Conservation (phyloP, 371 early-diverging fungal species). For the Rhizopus microsporus region DNA sequence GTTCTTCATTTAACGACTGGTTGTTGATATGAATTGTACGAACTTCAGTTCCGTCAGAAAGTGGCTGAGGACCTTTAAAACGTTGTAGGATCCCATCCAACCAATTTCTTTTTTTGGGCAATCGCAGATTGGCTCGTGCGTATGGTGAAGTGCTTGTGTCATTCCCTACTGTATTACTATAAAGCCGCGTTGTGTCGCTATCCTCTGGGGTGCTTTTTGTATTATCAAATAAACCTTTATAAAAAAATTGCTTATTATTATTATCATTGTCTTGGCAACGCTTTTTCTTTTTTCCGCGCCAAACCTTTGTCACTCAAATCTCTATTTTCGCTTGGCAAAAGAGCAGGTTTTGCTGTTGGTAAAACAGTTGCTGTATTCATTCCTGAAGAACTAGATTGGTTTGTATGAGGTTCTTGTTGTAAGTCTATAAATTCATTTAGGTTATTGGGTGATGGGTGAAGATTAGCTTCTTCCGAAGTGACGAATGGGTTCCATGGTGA, state of each 20-base stretch:
- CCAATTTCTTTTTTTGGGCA: slow-evolving; percentile 14
- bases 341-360: background rate
- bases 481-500: slow-evolving; percentile 25
- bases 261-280: background rate
- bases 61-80: slow-evolving; percentile 15
- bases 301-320: slow-evolving; percentile 8
- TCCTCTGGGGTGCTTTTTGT: slow-evolving; percentile 12
- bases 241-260: background rate
- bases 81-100: slow-evolving; percentile 15
- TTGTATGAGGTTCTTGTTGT: slow-evolving; percentile 17
- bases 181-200: slow-evolving; percentile 1
- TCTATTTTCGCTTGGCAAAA: slow-evolving; percentile 2
- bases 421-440: slow-evolving; percentile 26
- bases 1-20: slow-evolving; percentile 64
- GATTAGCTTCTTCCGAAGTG: slow-evolving; percentile 7
- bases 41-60: slow-evolving; percentile 45
- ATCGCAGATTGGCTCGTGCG: slow-evolving; percentile 27
- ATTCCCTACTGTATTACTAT: background rate
- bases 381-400: slow-evolving; percentile 6
- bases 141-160: slow-evolving; percentile 20
- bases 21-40: slow-evolving; percentile 88
- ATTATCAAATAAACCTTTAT: slow-evolving; percentile 14
- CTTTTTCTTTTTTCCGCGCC: background rate
- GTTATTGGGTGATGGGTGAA: slow-evolving; percentile 16
- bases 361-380: background rate